A percentile compares a stretch with the other conserved stretches of the same genome.
These are phyloP conservation scores for Protomyces pachydermus DNA, from an alignment of 1,139 yeast genomes.

Conservation along the genomic window DNA sequence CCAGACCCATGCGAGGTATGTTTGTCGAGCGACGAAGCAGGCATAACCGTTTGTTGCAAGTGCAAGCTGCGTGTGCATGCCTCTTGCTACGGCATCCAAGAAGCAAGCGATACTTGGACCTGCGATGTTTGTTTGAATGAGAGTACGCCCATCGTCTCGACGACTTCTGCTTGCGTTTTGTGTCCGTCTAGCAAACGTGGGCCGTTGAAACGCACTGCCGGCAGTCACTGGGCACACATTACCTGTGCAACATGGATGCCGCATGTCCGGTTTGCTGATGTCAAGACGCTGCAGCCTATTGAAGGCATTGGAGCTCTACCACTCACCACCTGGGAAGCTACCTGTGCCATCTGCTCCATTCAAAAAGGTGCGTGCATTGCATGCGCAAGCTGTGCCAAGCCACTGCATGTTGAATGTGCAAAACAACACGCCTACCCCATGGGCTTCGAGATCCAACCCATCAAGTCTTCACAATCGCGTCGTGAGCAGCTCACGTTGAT, in stretches of 20 bases:
- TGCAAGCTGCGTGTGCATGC: slow-evolving; percentile 74
- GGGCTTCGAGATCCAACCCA: slow-evolving; percentile 32
- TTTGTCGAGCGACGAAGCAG: slow-evolving; percentile 38
- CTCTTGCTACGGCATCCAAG: slow-evolving; percentile 58
- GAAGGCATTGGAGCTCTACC: slow-evolving; percentile 37
- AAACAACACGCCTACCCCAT: slow-evolving; percentile 10
- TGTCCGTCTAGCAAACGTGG: slow-evolving; percentile 56
- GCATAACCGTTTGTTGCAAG: slow-evolving; percentile 53
- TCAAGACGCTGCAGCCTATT: slow-evolving; percentile 47
- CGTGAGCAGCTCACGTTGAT: slow-evolving; percentile 36
- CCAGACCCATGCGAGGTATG: slow-evolving; percentile 5
- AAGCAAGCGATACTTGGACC: slow-evolving; percentile 52
- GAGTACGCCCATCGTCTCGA: slow-evolving; percentile 54
- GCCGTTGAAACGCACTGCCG: slow-evolving; percentile 63
- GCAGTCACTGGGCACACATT: slow-evolving; percentile 77
- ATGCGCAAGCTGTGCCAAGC: slow-evolving; percentile 45
- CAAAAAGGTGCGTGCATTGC: slow-evolving; percentile 44
- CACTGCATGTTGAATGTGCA: slow-evolving; percentile 29
- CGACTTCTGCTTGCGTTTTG: slow-evolving; percentile 57
- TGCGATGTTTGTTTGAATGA: slow-evolving; percentile 82
- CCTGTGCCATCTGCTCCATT: slow-evolving; percentile 45
- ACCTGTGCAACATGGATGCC: slow-evolving; percentile 61
- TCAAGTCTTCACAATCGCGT: slow-evolving; percentile 30
- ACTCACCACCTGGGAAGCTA: slow-evolving; percentile 34
- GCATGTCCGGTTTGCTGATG: slow-evolving; percentile 45